Base-by-base conservation (phyloP, 495 filamentous ascomycete species). In the Tuber indicum region DNA sequence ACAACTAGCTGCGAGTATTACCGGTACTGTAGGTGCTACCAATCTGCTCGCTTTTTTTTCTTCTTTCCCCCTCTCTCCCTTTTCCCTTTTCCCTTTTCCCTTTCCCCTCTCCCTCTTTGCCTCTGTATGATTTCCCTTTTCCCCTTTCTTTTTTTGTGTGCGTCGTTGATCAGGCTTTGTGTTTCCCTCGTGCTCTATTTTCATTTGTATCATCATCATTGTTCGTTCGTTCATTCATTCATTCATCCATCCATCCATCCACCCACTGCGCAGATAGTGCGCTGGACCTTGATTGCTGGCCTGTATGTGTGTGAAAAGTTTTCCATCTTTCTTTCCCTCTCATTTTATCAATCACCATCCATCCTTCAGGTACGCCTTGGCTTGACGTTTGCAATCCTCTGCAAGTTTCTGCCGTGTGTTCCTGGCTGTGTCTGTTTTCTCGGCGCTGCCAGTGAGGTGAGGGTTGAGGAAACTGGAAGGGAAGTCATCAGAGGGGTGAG, bases 21-120 rank as follows among this genome's bases (percentile, higher is more conserved):
- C 58, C 6, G 42, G 42, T 43, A 10, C 9, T 46, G 70, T 74
- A 47, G 76, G 73, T 79, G 78, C 78, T 76, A 76, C 78, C 77
- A 79, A 79, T 79, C 71, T 74, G 78, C n/a, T 62, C 26, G 10
- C 19, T 23, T 52, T n/a, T 52, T 19, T 52, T 71, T 73, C 14
- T 75, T 66, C 46, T 69, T 75, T 73, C 73, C 76, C 76, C 47
- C 66, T 73, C 73, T 76, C 78, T 73, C 52, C 45, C 16, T 5
- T 47, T 47, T 47, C 14, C 45, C 45, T 19, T 46, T 14, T n/a
- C n/a, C n/a, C n/a, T n/a, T n/a, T n/a, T 23, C 32, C 43, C 71
- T 74, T 71, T 46, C 75, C 58, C 9, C 49, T 66, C 47, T 46
- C 45, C n/a, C 49, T 73, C 43, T 70, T 76, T 73, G 70, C 78